Conservation (phyloP, 495 filamentous ascomycete species). For the Melanomma pulvis-pyrius region DNA sequence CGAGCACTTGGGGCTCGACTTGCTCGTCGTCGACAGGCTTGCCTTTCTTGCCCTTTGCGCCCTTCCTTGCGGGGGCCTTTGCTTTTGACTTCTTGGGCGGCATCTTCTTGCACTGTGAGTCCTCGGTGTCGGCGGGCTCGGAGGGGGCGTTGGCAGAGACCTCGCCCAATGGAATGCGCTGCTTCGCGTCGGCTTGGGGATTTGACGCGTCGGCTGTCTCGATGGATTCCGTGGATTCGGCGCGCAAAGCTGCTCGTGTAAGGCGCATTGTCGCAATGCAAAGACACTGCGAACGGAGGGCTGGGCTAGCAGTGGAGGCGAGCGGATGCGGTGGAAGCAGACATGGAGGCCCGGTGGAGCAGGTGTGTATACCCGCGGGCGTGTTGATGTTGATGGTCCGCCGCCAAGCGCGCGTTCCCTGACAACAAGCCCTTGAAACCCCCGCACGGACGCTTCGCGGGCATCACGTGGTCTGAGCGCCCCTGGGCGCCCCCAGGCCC, state of each 20-base stretch:
- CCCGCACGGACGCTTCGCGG: background rate
- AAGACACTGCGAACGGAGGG: background rate
- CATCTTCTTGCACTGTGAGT: slow-evolving; percentile 26
- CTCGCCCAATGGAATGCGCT: slow-evolving; percentile 37
- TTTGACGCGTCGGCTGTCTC: slow-evolving; percentile 25
- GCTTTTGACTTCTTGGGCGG: slow-evolving; percentile 30
- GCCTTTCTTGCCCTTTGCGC: slow-evolving; percentile 28
- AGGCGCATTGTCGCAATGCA: slow-evolving; percentile 32
- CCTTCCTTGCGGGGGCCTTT: slow-evolving; percentile 31
- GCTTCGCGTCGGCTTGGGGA: slow-evolving; percentile 10
- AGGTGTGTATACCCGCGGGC: too few species aligned
- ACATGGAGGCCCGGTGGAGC: background rate
- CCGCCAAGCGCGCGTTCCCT: background rate
- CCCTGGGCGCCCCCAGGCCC: background rate
- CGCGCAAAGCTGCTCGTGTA: slow-evolving; percentile 37
- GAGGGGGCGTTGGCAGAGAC: slow-evolving; percentile 30
- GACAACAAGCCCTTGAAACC: background rate
- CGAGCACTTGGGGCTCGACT: slow-evolving; percentile 17
- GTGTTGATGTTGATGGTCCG: slow-evolving; percentile 10
- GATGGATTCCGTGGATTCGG: slow-evolving; percentile 19
- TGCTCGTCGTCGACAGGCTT: slow-evolving; percentile 27
- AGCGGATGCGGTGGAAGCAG: background rate
- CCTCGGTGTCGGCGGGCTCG: slow-evolving; percentile 3
- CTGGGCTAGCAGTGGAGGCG: background rate
- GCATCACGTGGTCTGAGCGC: background rate